Percentiles rank a stretch among this genome's conserved stretches.
phyloP scores from a whole-genome alignment of 352 stramenopile genomes.

The Globisporangium takayamanum region DNA sequence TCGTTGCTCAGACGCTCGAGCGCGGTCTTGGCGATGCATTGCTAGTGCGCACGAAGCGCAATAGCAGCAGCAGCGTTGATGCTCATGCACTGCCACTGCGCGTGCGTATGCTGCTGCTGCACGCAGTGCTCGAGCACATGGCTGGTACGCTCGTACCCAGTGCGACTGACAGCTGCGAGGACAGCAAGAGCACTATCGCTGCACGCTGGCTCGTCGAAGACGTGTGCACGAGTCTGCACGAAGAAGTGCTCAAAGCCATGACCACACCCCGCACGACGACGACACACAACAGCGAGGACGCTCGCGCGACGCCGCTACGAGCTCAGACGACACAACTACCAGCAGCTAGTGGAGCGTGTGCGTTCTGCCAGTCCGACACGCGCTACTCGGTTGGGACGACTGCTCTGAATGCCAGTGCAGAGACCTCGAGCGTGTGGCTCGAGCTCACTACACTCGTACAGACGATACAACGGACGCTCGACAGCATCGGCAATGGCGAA shows the following conservation, averaged over 20 bases:
- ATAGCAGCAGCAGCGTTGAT: not conserved
- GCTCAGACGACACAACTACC: not conserved
- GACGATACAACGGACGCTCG: not conserved
- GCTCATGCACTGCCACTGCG: slow-evolving; percentile 18
- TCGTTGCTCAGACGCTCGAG: slow-evolving; percentile 6
- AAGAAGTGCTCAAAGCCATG: slow-evolving; percentile 29
- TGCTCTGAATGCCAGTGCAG: not conserved
- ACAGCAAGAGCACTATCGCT: not conserved
- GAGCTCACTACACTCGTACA: slow-evolving; percentile 4
- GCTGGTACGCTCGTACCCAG: not conserved
- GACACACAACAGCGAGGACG: not conserved
- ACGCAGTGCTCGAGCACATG: slow-evolving; percentile 8
- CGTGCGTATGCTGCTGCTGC: slow-evolving; percentile 13
- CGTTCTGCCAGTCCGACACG: slow-evolving; percentile 7
- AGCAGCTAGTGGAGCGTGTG: not conserved
- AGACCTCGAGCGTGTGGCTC: not conserved
- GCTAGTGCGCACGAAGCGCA: not conserved
- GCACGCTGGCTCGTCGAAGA: slow-evolving; percentile 26
- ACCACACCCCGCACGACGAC: slow-evolving; percentile 9
- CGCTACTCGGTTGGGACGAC: not conserved
- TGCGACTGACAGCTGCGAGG: not conserved
- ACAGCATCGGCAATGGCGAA: not conserved
- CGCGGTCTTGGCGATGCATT: slow-evolving; percentile 13
- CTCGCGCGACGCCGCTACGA: no score
- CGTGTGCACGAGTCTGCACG: slow-evolving; percentile 32